Base-by-base conservation (phyloP, 306 rosid genomes). In the Dalbergia oliveri region DNA sequence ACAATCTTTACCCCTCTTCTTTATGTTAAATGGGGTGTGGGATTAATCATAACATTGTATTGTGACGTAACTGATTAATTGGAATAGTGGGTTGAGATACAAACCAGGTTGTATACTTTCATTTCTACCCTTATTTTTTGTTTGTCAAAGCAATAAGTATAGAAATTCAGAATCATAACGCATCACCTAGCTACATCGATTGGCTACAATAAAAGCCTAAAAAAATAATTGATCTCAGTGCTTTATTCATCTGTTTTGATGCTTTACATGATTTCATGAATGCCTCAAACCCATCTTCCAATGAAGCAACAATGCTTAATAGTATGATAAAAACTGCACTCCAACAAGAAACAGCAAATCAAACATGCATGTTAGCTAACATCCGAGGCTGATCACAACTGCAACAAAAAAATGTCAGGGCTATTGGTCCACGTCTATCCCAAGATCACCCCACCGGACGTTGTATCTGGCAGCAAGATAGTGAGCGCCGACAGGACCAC, bases 401-500 rank as follows among this genome's bases (percentile, higher is more conserved):
- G 72, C 73, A 68, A 56, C 80, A 77, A 13, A 49, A 50, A 50
- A 62, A 49, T 31, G 21, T 44, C 33, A 41, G 14, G 11, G 73
- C 72, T 63, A 91, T 66, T 78, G 85, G 15, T 91, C 95, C 11
- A 80, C 0, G 8, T 90, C 95, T 51, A 77, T 0, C 9, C 87
- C 91, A 66, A 91, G 86, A 68, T 94, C 98, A 9, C 98, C 98
- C 98, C 98, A 94, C 49, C 95, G 84, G 14, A 94, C 94, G 0
- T 90, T 87, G 88, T 94, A 82, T 79, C 86, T 82, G 54, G 98
- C 94, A 1, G 97, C 98, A 45, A 94, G 95, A 73, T 94, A 94
- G 86, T 94, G 97, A 39, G 98, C 95, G 57, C 98, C 97, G 4
- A 88, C 95, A 39, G 98, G 98, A 76, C 98, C 98, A 5, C 98